A percentile compares a stretch with the other conserved stretches of the same genome.
Conservation (phyloP, 768 basidiomycete genomes). For the Suillus tomentosus region DNA sequence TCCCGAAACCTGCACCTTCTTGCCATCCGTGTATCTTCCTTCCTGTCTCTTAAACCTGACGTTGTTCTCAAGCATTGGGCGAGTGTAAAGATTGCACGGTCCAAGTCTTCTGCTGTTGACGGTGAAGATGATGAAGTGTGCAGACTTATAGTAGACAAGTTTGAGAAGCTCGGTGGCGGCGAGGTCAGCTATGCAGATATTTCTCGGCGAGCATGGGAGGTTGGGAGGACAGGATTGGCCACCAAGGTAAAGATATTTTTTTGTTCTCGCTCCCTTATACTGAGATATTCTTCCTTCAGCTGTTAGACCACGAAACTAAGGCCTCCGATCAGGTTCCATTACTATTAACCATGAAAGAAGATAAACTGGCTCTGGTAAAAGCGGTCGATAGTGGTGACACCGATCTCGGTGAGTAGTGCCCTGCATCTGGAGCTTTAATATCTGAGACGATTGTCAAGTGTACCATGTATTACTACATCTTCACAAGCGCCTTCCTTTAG, state of each 20-base stretch:
- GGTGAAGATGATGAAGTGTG: constrained; percentile 80
- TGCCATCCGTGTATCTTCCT: constrained; percentile 86
- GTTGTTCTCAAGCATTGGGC: constrained; percentile 96
- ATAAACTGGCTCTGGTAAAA: constrained; percentile 81
- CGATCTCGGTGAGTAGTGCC: constrained; percentile 69
- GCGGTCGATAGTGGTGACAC: constrained; percentile 95
- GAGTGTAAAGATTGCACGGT: constrained; percentile 81
- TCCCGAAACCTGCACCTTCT: constrained; percentile 89
- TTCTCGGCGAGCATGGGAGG: constrained; percentile 90
- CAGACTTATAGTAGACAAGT: constrained; percentile 84
- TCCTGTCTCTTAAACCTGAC: constrained; percentile 81
- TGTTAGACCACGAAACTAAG: constrained; percentile 88
- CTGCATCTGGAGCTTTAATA: not conserved
- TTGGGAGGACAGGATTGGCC: constrained; percentile 76
- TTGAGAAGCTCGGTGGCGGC: constrained; percentile 74
- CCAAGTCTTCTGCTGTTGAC: constrained; percentile 61
- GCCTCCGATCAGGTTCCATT: constrained; percentile 93
- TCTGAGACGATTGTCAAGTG: constrained; percentile 49
- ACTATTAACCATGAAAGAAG: constrained; percentile 93
- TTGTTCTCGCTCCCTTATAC: not conserved
- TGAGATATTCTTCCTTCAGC: constrained; percentile 40
- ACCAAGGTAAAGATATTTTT: constrained; percentile 61
- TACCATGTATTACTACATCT: constrained; percentile 92
- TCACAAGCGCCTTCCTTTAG: constrained; percentile 78
- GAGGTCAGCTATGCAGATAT: constrained; percentile 94